Conservation (phyloP, 2,329 filamentous ascomycete genomes). For the Stagonosporopsis chrysanthemi region DNA sequence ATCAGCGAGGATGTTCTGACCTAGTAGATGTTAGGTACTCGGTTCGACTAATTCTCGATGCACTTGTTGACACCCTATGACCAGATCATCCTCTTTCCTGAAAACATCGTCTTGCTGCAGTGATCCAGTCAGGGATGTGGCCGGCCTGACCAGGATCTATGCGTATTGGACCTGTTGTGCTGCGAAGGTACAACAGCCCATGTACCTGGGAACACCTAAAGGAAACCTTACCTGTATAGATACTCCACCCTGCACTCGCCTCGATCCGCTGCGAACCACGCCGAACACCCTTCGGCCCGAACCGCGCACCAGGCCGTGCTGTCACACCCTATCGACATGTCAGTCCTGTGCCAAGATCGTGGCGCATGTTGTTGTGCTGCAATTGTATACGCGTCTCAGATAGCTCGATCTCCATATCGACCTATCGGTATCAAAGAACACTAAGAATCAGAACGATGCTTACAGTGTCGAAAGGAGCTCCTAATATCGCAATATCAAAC, state of each 20-base stretch:
- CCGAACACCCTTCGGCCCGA: constrained; percentile 61
- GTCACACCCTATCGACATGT: constrained; percentile 54
- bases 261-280: constrained; percentile 59
- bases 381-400: neutral
- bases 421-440: neutral
- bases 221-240: constrained; percentile 56
- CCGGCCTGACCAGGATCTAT: neutral
- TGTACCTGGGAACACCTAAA: neutral
- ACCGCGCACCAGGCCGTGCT: constrained; percentile 60
- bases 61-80: neutral
- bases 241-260: constrained; percentile 52
- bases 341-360: constrained; percentile 1
- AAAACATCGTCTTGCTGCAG: neutral
- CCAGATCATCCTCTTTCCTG: neutral
- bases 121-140: neutral
- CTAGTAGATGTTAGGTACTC: constrained; percentile 21
- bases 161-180: neutral
- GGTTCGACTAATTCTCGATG: too few species aligned
- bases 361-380: neutral
- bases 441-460: constrained; percentile 6
- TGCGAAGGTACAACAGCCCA: neutral
- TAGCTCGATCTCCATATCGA: neutral
- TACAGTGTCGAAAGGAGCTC: constrained; percentile 60
- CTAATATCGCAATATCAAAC: constrained; percentile 59
- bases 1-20: constrained; percentile 54